Evolutionary conservation across 2,329 filamentous ascomycete species (phyloP).

Genomic region (Biscogniauxia mediterranea): DNA sequence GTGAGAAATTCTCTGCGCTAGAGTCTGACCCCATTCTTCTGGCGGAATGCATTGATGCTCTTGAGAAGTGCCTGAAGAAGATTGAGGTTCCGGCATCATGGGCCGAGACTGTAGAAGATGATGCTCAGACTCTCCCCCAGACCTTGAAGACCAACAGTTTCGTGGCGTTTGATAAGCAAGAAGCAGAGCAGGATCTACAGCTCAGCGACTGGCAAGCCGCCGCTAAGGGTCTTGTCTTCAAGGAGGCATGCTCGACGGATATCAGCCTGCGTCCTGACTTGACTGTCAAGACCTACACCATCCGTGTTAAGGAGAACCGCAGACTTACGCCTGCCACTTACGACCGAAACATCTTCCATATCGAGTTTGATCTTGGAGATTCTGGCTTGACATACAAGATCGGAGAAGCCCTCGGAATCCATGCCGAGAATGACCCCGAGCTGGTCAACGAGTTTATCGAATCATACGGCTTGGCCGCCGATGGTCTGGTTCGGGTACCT

Average conservation of each 20-base stretch:
- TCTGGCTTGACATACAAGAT: constrained; percentile 96
- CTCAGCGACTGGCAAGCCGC: constrained; percentile 78
- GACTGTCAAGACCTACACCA: constrained; percentile 78
- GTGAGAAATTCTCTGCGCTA: constrained; percentile 63
- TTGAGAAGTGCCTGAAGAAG: constrained; percentile 68
- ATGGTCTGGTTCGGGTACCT: constrained; percentile 87
- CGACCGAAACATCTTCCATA: constrained; percentile 99
- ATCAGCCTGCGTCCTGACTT: constrained; percentile 79
- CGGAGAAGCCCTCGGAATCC: constrained; percentile 93
- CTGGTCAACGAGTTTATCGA: constrained; percentile 84
- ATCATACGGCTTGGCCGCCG: constrained; percentile 79
- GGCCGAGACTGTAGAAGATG: constrained; percentile 66
- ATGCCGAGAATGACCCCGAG: constrained; percentile 84
- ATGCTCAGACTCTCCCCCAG: constrained; percentile 52
- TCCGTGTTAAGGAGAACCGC: constrained; percentile 93
- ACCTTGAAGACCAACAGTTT: constrained; percentile 81
- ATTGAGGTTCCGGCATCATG: constrained; percentile 78
- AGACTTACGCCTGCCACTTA: constrained; percentile 84
- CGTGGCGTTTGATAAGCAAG: constrained; percentile 71
- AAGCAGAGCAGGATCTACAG: constrained; percentile 62
- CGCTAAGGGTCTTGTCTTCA: constrained; percentile 87
- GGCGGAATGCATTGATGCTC: constrained; percentile 60
- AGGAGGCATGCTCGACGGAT: constrained; percentile 83
- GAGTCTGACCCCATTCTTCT: constrained; percentile 51
- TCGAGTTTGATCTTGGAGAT: constrained; percentile 91